Evolutionary conservation across 2,329 filamentous ascomycete species (phyloP), one percentile per base, ranked within the genome.

Genomic region (Fusarium sacchari): DNA sequence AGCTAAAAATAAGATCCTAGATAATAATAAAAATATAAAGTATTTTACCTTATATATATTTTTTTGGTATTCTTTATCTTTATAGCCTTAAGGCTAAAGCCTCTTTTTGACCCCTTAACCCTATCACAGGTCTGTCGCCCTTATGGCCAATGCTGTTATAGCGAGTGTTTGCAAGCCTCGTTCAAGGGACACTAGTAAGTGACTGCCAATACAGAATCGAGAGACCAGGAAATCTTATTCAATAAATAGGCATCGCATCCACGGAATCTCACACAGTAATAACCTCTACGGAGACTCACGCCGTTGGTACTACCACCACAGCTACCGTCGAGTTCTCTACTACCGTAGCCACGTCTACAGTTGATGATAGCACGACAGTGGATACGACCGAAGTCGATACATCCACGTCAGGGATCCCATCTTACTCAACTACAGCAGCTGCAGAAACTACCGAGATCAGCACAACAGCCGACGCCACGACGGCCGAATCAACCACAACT

Each of bases 371-470:
- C 20, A 13, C 12, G 18, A 14, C 43, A 46, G 13, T 7, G 12
- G 18, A 0, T 15, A 22, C 43, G 2, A 28, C 2, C 0, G 6
- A 26, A 22, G 26, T 22, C 26, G 6, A 15, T 11, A 12, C 11
- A 30, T 5, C 5, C 9, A 47, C 20, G 1, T 15, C 20, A 22
- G 20, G 28, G 22, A 7, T 7, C 1, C 9, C 17, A 5, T 30
- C 44, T 30, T 15, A 13, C 14, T 6, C 4, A 13, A 47, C 20
- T 47, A n/a, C 6, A 30, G 13, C 14, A 9, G 26, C 43, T 20
- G 20, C 4, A 0, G 18, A 20, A n/a, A 4, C 13, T 4, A 28
- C 20, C 20, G 14, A n/a, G 2, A 30, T 22, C 5, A 17, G 20
- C 13, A 47, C 20, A 13, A n/a, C 13, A 6, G 26, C 20, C 20